phyloP scores from a whole-genome alignment of 1,139 yeast genomes.

The Candida gigantensis region DNA sequence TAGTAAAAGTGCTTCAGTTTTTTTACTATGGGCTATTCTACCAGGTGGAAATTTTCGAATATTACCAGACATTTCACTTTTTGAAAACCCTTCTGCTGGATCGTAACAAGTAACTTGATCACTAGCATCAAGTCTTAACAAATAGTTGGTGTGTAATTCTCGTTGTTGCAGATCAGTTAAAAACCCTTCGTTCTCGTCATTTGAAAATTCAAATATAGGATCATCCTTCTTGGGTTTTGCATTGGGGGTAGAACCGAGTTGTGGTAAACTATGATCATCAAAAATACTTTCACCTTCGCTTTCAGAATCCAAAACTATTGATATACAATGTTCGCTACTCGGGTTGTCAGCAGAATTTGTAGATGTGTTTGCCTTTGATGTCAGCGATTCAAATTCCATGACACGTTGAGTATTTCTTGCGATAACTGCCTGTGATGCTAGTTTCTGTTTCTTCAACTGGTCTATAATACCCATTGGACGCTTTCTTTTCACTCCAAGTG shows the following conservation, averaged over 20 bases:
- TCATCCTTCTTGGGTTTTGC: background rate
- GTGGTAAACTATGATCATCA: constrained; percentile 26
- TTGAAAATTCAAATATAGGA: constrained; percentile 2
- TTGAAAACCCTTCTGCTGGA: constrained; percentile 18
- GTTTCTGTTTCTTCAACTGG: constrained; percentile 16
- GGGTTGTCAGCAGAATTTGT: background rate
- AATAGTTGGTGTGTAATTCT: constrained; percentile 40
- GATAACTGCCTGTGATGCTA: background rate
- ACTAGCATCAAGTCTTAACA: constrained; percentile 23
- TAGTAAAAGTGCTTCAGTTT: constrained; percentile 5
- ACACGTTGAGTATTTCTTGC: background rate
- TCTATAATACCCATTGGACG: constrained; percentile 15
- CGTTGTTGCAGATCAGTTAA: constrained; percentile 28
- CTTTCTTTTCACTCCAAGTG: constrained; percentile 20
- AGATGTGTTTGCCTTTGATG: background rate
- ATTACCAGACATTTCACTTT: constrained; percentile 5
- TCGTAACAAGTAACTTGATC: constrained; percentile 21
- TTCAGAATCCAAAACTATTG: constrained; percentile 8
- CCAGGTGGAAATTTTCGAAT: constrained; percentile 7
- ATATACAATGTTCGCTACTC: constrained; percentile 5
- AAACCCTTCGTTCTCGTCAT: constrained; percentile 25
- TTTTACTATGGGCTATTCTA: constrained; percentile 6
- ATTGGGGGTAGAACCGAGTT: too few relatives aligned
- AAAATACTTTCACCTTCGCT: constrained; percentile 24
- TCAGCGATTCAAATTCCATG: background rate